phyloP scores from a whole-genome alignment of 2,329 filamentous ascomycete species.

The Penicillium sp. region DNA sequence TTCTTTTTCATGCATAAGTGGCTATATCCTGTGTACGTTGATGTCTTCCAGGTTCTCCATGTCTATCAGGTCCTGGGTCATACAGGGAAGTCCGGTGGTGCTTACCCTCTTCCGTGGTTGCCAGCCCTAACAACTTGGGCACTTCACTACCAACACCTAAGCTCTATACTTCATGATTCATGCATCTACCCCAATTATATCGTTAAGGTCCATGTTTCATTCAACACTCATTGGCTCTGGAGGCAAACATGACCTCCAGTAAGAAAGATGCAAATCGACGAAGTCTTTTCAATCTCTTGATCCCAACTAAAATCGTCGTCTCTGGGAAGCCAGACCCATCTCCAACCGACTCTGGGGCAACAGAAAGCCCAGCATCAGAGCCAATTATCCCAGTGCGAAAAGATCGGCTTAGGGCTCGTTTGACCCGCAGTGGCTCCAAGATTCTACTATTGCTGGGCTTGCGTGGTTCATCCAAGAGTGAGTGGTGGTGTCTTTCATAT shows the following conservation, averaged over 20 bases:
- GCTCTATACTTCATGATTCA: neutral
- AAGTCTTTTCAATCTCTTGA: conserved; percentile 24
- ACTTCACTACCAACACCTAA: neutral
- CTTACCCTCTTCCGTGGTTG: neutral
- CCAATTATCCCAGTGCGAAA: conserved; percentile 14
- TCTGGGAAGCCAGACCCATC: conserved; percentile 14
- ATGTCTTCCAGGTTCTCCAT: neutral
- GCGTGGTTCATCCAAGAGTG: conserved; percentile 27
- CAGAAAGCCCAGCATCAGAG: conserved; percentile 26
- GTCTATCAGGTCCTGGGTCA: neutral
- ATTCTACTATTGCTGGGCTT: conserved; percentile 36
- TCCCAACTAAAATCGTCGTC: conserved; percentile 17
- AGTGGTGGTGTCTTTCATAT: neutral
- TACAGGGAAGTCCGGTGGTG: neutral
- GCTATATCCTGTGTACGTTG: neutral
- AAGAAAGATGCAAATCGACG: conserved; percentile 20
- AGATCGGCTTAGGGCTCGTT: conserved; percentile 27
- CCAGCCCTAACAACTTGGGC: neutral
- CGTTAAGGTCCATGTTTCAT: neutral
- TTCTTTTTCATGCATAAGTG: neutral
- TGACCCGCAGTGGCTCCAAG: conserved; percentile 37
- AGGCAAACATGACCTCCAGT: conserved; percentile 18
- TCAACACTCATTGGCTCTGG: neutral
- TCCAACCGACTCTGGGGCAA: conserved; percentile 20
- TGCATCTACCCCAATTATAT: neutral